Conservation (phyloP, 2,329 filamentous ascomycete species). For the Colletotrichum endophyticum region DNA sequence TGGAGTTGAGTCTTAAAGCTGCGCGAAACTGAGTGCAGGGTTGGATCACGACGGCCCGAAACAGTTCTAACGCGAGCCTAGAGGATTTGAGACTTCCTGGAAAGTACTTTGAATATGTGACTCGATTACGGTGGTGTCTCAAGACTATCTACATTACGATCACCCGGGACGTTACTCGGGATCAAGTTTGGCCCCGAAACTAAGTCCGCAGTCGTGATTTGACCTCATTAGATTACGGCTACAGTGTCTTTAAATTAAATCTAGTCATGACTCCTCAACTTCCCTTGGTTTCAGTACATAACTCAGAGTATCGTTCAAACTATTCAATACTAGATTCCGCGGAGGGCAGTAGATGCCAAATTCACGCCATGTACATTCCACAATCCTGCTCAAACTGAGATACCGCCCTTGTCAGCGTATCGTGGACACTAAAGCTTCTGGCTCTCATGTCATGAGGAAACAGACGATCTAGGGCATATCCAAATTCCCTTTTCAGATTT, state of each 20-base stretch:
- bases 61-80: too few species aligned
- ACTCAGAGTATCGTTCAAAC: neutral
- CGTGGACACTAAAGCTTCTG: neutral
- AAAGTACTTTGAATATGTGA: fast-evolving
- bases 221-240: neutral
- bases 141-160: too few species aligned
- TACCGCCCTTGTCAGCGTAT: neutral
- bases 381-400: neutral
- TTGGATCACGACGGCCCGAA: too few species aligned
- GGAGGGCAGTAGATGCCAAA: fast-evolving
- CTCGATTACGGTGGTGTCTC: too few species aligned
- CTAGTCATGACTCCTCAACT: neutral
- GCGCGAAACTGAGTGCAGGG: too few species aligned
- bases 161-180: too few species aligned
- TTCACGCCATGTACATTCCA: neutral
- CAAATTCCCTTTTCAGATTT: neutral
- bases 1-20: too few species aligned
- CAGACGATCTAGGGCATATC: neutral
- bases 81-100: too few species aligned
- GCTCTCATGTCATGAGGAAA: neutral
- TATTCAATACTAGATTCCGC: neutral
- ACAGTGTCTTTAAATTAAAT: neutral
- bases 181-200: neutral
- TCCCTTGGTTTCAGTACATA: neutral
- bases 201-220: neutral